These are phyloP conservation scores for Cymbopogon citratus DNA, from an alignment of 176 grass and related monocot genomes.

Conservation along the genomic window DNA sequence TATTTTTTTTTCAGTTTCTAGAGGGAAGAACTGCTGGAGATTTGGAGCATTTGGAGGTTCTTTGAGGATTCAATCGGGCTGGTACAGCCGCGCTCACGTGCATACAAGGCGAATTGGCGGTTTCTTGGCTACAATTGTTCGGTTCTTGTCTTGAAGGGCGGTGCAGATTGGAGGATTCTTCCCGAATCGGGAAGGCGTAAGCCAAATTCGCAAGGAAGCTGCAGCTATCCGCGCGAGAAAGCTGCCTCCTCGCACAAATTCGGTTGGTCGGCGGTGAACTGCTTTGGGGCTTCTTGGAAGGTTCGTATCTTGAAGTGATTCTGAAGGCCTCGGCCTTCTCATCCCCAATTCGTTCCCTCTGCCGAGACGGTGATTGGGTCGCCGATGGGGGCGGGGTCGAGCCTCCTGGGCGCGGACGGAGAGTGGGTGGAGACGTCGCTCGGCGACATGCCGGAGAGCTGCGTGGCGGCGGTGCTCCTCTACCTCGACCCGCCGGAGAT, in stretches of 20 bases:
- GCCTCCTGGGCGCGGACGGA: conserved; percentile 49
- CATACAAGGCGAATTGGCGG: neutral
- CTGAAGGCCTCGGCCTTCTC: neutral
- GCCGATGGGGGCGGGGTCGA: conserved; percentile 76
- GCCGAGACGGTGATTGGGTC: neutral
- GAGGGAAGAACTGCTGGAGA: neutral
- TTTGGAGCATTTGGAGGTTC: conserved; percentile 5
- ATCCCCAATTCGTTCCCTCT: conserved; percentile 1
- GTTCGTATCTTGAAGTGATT: neutral
- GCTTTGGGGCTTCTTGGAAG: neutral
- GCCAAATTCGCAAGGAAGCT: conserved; percentile 4
- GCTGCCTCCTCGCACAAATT: neutral
- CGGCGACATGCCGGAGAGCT: conserved; percentile 95
- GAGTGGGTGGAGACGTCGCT: conserved; percentile 53
- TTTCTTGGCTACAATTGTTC: conserved; percentile 14
- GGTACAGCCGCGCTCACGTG: neutral
- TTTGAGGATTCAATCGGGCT: neutral
- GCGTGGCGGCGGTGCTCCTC: conserved; percentile 67
- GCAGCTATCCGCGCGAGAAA: neutral
- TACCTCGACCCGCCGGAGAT: conserved; percentile 87
- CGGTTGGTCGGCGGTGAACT: neutral
- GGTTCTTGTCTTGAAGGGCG: conserved; percentile 12
- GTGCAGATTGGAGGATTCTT: conserved; percentile 23
- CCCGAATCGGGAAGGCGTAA: neutral
- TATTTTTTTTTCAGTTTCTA: neutral